phyloP scores from a whole-genome alignment of 2,329 filamentous ascomycete genomes.

The Fusarium sp. region DNA sequence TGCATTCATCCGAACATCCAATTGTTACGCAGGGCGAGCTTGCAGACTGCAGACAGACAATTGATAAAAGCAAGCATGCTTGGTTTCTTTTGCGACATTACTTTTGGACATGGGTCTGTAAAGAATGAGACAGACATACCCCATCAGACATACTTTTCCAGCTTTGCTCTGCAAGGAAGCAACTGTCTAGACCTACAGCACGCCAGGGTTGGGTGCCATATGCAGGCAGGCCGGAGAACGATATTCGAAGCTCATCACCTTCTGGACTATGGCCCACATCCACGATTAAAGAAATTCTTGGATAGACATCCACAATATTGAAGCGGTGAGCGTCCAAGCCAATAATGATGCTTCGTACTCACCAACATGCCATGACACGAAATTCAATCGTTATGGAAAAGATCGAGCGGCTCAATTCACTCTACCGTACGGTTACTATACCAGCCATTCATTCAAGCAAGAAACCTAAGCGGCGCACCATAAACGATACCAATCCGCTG shows the following conservation, averaged over 20 bases:
- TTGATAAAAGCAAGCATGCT: conserved; percentile 37
- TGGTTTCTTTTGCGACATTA: conserved; percentile 43
- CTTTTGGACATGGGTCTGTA: conserved; percentile 40
- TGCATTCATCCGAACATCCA: conserved; percentile 39
- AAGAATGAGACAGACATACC: conserved; percentile 34
- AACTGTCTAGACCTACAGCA: conserved; percentile 28
- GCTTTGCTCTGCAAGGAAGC: conserved; percentile 43
- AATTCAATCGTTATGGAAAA: conserved; percentile 1
- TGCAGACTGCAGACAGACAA: conserved; percentile 36
- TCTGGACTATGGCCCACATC: conserved; percentile 25
- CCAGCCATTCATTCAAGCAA: conserved; percentile 2
- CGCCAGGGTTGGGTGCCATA: conserved; percentile 31
- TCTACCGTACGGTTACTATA: not conserved
- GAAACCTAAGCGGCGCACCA: conserved; percentile 33
- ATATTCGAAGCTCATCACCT: conserved; percentile 33
- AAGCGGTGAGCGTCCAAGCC: conserved; percentile 18
- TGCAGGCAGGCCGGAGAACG: conserved; percentile 21
- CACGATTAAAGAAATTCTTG: conserved; percentile 10
- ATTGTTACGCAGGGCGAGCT: conserved; percentile 37
- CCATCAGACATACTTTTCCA: conserved; percentile 32
- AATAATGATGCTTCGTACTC: not conserved
- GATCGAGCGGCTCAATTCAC: conserved; percentile 6
- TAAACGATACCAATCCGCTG: conserved; percentile 30
- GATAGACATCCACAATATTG: conserved; percentile 11
- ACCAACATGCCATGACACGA: conserved; percentile 1